These are phyloP conservation scores for Licmophora abbreviata DNA, from an alignment of 108 stramenopile genomes.

Conservation along the genomic window DNA sequence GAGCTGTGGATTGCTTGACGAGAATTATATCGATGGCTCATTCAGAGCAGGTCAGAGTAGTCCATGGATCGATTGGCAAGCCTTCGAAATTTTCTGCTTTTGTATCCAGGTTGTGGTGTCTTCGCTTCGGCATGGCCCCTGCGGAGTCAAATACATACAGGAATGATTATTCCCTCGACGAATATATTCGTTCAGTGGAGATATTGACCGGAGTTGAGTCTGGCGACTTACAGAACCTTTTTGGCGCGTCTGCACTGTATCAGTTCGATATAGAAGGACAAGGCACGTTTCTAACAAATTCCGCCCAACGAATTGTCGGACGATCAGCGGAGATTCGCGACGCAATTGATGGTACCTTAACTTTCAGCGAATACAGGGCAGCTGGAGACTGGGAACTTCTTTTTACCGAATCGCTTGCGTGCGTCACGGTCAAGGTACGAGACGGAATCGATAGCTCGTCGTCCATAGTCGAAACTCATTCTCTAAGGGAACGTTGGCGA, in stretches of 20 bases:
- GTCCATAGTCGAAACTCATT: background rate
- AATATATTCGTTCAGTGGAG: background rate
- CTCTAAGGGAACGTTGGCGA: constrained; percentile 24
- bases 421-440: constrained; percentile 24
- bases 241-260: background rate
- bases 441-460: background rate
- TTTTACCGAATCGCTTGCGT: constrained; percentile 36
- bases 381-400: constrained; percentile 73
- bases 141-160: too few relatives aligned
- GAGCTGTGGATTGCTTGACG: constrained; percentile 33
- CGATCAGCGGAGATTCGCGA: constrained; percentile 18
- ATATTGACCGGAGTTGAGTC: background rate
- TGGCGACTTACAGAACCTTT: background rate
- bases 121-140: too few relatives aligned
- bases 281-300: constrained; percentile 34
- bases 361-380: constrained; percentile 49
- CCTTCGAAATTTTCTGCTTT: background rate
- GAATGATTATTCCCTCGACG: too few relatives aligned
- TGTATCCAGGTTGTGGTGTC: background rate
- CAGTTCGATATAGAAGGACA: constrained; percentile 6
- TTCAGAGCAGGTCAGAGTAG: background rate
- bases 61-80: background rate
- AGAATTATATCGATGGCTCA: constrained; percentile 9
- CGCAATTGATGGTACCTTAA: constrained; percentile 16
- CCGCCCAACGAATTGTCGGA: constrained; percentile 37